phyloP scores from a whole-genome alignment of 768 basidiomycete genomes.

The Agaricus sinodeliciosus region DNA sequence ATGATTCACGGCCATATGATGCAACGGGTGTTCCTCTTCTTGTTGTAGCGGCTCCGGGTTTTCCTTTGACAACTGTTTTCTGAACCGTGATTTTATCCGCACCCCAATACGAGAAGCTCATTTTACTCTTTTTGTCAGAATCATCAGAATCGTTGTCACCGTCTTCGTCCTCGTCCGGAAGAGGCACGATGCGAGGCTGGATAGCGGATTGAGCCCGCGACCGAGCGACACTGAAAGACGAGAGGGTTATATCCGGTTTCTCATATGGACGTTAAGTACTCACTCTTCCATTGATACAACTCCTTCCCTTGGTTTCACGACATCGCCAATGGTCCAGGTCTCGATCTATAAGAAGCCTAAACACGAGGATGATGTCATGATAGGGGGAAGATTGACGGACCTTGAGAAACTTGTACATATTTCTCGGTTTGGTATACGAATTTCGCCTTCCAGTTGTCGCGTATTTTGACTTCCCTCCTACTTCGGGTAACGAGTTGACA shows the following conservation, averaged over 20 bases:
- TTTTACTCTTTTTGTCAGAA: conserved; percentile 85
- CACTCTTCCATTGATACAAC: conserved; percentile 91
- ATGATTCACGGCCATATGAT: conserved; percentile 73
- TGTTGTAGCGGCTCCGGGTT: conserved; percentile 27
- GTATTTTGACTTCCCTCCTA: conserved; percentile 79
- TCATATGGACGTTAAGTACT: conserved; percentile 22
- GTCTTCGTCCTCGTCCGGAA: conserved; percentile 58
- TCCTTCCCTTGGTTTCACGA: conserved; percentile 68
- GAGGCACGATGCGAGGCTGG: conserved; percentile 61
- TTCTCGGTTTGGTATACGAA: conserved; percentile 76
- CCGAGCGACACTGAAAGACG: conserved; percentile 51
- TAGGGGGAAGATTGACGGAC: conserved; percentile 28
- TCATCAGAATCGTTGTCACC: conserved; percentile 66
- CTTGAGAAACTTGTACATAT: conserved; percentile 91
- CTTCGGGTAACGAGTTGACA: conserved; percentile 75
- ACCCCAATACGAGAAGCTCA: conserved; percentile 94
- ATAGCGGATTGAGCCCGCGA: conserved; percentile 54
- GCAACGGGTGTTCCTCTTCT: conserved; percentile 38
- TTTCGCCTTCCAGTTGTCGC: conserved; percentile 74
- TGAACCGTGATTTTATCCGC: conserved; percentile 88
- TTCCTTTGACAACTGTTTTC: conserved; percentile 59
- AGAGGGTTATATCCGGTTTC: background rate
- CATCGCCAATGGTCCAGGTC: conserved; percentile 79
- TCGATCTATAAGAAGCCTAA: conserved; percentile 51
- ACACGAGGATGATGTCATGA: background rate